Evolutionary conservation across 23 red algal species (phyloP).

Genomic region (Gracilaria vermiculophylla): DNA sequence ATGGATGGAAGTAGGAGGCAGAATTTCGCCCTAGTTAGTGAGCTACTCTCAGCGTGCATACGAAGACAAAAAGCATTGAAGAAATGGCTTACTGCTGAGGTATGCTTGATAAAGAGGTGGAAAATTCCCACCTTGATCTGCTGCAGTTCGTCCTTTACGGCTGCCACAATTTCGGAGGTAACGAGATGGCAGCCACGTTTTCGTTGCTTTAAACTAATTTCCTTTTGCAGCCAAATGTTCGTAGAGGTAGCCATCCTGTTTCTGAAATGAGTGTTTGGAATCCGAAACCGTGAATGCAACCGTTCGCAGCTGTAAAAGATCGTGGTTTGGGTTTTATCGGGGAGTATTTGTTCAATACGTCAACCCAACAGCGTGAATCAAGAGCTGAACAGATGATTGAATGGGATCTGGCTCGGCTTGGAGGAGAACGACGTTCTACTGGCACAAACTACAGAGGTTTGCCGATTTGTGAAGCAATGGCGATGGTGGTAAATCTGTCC

Average conservation of each 20-base stretch:
- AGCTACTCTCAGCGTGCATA: neutral
- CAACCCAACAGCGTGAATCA: no score
- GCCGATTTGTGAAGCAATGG: no score
- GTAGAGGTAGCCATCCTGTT: neutral
- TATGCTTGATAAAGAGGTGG: slow-evolving; percentile 73
- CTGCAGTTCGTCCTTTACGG: slow-evolving; percentile 2
- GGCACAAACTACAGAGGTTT: no score
- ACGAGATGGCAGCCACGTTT: slow-evolving; percentile 64
- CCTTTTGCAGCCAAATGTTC: slow-evolving; percentile 43
- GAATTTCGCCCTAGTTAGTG: neutral
- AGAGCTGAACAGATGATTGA: no score
- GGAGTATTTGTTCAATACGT: no score
- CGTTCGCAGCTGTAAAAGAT: no score
- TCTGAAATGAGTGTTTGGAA: neutral
- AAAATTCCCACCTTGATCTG: slow-evolving; percentile 52
- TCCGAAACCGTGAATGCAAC: no score
- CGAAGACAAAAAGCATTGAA: neutral
- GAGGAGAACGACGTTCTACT: no score
- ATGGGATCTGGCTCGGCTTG: no score
- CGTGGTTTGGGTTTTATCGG: no score
- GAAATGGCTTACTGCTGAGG: slow-evolving; percentile 48
- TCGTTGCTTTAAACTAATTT: slow-evolving; percentile 22
- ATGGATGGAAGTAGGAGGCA: neutral
- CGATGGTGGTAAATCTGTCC: no score
- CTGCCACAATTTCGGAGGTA: slow-evolving; percentile 38